phyloP scores from a whole-genome alignment of 345 rosid genomes.

The Aurinia saxatilis region DNA sequence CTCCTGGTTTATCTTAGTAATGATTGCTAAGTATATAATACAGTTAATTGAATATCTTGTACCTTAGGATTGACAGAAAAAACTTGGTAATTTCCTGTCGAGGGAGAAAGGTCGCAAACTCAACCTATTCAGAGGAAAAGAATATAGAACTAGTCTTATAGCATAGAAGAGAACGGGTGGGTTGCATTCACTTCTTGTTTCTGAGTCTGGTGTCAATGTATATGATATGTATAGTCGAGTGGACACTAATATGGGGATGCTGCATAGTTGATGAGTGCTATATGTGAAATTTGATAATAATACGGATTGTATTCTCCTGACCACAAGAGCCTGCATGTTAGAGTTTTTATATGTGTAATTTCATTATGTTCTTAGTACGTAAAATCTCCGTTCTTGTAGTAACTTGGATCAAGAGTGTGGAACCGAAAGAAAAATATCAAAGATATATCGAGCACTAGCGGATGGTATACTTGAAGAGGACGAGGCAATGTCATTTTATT shows the following conservation, averaged over 20 bases:
- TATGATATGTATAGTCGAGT: neutral
- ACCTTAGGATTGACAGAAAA: too few species aligned
- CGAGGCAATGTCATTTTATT: slow-evolving; percentile 36
- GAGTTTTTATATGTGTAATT: neutral
- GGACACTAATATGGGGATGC: too few species aligned
- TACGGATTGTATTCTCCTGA: too few species aligned
- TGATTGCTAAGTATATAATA: too few species aligned
- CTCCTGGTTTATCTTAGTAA: too few species aligned
- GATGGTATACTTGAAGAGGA: slow-evolving; percentile 56
- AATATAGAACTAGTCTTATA: too few species aligned
- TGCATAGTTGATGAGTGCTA: neutral
- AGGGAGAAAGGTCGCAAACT: too few species aligned
- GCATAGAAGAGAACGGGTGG: neutral
- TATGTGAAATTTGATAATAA: neutral
- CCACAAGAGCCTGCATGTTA: neutral
- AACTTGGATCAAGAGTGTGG: slow-evolving; percentile 26
- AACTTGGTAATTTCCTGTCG: too few species aligned
- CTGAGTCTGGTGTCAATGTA: neutral
- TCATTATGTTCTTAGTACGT: neutral
- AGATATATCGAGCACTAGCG: slow-evolving; percentile 73
- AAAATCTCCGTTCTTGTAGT: slow-evolving; percentile 11
- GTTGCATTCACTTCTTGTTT: neutral
- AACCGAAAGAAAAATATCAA: slow-evolving; percentile 48
- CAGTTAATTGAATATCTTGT: too few species aligned
- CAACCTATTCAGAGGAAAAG: too few species aligned